Percentiles rank a stretch among this genome's conserved stretches.
phyloP scores from a whole-genome alignment of 345 rosid species.

The Passiflora organensis region DNA sequence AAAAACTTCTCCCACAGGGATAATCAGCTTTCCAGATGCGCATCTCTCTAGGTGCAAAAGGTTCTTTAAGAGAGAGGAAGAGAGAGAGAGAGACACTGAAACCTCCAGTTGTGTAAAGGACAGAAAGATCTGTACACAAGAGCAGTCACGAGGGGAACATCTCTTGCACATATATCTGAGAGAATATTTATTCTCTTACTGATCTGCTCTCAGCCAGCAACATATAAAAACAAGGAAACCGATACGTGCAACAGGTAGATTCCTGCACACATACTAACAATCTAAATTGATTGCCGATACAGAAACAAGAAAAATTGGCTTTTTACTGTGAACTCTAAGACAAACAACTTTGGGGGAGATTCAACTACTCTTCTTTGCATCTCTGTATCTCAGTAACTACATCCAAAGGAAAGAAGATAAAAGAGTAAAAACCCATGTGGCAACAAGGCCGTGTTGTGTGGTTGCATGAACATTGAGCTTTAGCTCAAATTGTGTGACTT shows the following conservation, averaged over 20 bases:
- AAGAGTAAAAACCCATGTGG: background rate
- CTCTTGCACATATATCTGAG: conserved; percentile 29
- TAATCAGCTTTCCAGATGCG: conserved; percentile 6
- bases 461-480: conserved; percentile 7
- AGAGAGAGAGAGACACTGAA: conserved; percentile 12
- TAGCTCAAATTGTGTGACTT: background rate
- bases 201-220: conserved; percentile 27
- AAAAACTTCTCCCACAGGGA: background rate
- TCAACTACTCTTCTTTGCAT: background rate
- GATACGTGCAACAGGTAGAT: conserved; percentile 36
- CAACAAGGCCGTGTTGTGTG: conserved; percentile 4
- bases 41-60: conserved; percentile 8
- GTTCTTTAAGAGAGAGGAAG: background rate
- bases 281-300: conserved; percentile 24
- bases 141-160: conserved; percentile 40
- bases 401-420: background rate
- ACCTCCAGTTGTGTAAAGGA: conserved; percentile 28
- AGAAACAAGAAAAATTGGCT: conserved; percentile 13
- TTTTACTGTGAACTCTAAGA: conserved; percentile 14
- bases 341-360: background rate
- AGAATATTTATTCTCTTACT: conserved; percentile 32
- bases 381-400: background rate
- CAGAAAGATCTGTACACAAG: conserved; percentile 7
- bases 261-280: conserved; percentile 34
- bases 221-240: conserved; percentile 46